Conservation (phyloP, 1,284 basidiomycete species). For the Apiotrichum akiyoshidainum region DNA sequence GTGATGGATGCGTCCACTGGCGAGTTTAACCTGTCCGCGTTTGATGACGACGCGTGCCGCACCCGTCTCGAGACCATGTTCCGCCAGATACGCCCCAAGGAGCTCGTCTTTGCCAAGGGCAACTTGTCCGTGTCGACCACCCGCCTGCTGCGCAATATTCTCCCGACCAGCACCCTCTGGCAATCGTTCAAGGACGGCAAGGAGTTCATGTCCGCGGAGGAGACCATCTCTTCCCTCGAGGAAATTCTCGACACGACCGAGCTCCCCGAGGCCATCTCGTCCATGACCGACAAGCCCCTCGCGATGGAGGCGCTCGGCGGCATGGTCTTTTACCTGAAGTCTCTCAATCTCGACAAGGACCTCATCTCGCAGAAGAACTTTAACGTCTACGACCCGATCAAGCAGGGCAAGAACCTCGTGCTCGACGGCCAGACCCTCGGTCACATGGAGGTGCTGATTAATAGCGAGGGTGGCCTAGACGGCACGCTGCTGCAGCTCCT, state of each 20-base stretch:
- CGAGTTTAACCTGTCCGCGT: slow-evolving; percentile 86
- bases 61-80: slow-evolving; percentile 92
- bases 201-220: slow-evolving; percentile 73
- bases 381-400: slow-evolving; percentile 93
- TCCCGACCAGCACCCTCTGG: slow-evolving; percentile 79
- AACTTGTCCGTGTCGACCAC: slow-evolving; percentile 76
- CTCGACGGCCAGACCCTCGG: slow-evolving; percentile 90
- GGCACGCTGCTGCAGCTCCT: slow-evolving; percentile 80
- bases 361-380: slow-evolving; percentile 91
- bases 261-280: slow-evolving; percentile 70
- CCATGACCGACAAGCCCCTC: slow-evolving; percentile 62
- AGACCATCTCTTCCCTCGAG: slow-evolving; percentile 68
- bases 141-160: slow-evolving; percentile 71
- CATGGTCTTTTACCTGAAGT: slow-evolving; percentile 87
- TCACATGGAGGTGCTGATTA: slow-evolving; percentile 86
- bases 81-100: slow-evolving; percentile 88
- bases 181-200: slow-evolving; percentile 66
- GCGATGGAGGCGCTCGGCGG: slow-evolving; percentile 81
- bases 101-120: slow-evolving; percentile 87
- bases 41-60: slow-evolving; percentile 87
- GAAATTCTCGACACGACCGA: slow-evolving; percentile 61
- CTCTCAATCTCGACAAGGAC: slow-evolving; percentile 90
- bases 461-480: slow-evolving; percentile 85
- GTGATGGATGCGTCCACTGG: slow-evolving; percentile 95
- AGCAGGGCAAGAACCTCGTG: slow-evolving; percentile 72